Conservation (phyloP, 2,329 filamentous ascomycete species). For the Saccharata proteae region DNA sequence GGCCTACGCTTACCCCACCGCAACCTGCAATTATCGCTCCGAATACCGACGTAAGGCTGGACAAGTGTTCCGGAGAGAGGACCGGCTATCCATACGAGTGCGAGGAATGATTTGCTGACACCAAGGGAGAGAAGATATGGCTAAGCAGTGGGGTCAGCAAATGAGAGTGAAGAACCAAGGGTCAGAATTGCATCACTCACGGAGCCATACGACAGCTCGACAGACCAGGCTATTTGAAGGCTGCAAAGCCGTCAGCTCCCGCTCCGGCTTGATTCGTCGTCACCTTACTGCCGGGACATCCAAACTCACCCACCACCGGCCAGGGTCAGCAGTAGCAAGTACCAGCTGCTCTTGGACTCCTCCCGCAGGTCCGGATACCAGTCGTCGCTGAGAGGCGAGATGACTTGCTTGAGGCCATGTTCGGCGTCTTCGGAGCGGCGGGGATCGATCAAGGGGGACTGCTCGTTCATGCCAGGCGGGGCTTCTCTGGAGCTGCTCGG, state of each 20-base stretch:
- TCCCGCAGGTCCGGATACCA: slow-evolving; percentile 39
- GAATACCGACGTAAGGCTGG: slow-evolving; percentile 42
- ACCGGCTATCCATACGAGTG: slow-evolving; percentile 44
- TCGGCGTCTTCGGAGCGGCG: slow-evolving; percentile 20
- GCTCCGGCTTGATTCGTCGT: background rate
- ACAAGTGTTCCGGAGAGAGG: slow-evolving; percentile 41
- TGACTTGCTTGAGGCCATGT: slow-evolving; percentile 18
- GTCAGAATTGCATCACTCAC: slow-evolving; percentile 27
- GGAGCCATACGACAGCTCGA: slow-evolving; percentile 87
- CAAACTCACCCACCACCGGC: slow-evolving; percentile 57
- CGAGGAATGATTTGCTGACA: slow-evolving; percentile 38
- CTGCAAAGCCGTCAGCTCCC: slow-evolving; percentile 25
- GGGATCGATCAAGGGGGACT: slow-evolving; percentile 22
- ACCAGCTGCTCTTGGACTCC: slow-evolving; percentile 69
- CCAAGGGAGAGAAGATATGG: slow-evolving; percentile 42
- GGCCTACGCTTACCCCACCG: slow-evolving; percentile 39
- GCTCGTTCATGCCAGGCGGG: slow-evolving; percentile 20
- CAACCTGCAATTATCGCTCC: slow-evolving; percentile 38
- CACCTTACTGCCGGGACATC: background rate
- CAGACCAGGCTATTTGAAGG: slow-evolving; percentile 89
- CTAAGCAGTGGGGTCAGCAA: slow-evolving; percentile 15
- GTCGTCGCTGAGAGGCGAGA: slow-evolving; percentile 23
- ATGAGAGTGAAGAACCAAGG: slow-evolving; percentile 8
- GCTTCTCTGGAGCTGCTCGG: slow-evolving; percentile 12
- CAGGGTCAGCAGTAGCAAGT: slow-evolving; percentile 74